phyloP scores from a whole-genome alignment of 805 yeast genomes.

The Candida boleticola region DNA sequence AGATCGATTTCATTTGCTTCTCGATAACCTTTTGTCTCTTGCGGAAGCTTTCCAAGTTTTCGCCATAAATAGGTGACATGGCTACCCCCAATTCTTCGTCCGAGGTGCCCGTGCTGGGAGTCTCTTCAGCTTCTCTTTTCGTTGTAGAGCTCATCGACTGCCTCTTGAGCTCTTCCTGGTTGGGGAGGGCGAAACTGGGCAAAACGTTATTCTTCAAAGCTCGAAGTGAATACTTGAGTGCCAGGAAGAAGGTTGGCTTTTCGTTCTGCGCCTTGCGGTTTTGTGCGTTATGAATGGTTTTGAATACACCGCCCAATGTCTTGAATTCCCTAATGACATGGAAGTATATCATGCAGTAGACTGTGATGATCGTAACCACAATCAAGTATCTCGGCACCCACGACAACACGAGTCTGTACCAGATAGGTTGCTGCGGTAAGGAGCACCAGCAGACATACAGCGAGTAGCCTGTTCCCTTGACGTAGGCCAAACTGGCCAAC shows the following conservation, averaged over 20 bases:
- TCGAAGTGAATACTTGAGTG: constrained; percentile 27
- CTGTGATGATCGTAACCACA: constrained; percentile 55
- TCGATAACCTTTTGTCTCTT: constrained; percentile 64
- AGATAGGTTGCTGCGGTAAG: constrained; percentile 65
- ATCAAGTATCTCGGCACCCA: constrained; percentile 82
- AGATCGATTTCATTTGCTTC: constrained; percentile 75
- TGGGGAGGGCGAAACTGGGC: constrained; percentile 30
- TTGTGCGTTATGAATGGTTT: constrained; percentile 23
- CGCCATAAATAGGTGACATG: constrained; percentile 38
- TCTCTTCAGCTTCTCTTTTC: neutral
- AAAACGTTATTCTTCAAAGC: constrained; percentile 20
- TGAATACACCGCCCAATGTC: constrained; percentile 48
- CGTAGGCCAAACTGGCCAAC: constrained; percentile 71
- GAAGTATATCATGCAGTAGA: constrained; percentile 69
- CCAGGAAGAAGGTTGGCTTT: constrained; percentile 33
- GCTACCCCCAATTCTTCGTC: neutral
- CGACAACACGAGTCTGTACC: constrained; percentile 71
- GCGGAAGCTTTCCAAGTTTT: constrained; percentile 60
- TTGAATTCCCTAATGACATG: constrained; percentile 67
- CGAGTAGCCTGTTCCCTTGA: constrained; percentile 51
- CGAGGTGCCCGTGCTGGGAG: neutral
- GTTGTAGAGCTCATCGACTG: neutral
- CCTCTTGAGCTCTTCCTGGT: constrained; percentile 2
- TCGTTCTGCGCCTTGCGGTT: constrained; percentile 10
- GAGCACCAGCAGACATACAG: constrained; percentile 77